A percentile compares a stretch with the other conserved stretches of the same genome.
Evolutionary conservation across 257 asterid species (phyloP).

Genomic region (Nicotiana sylvestris): DNA sequence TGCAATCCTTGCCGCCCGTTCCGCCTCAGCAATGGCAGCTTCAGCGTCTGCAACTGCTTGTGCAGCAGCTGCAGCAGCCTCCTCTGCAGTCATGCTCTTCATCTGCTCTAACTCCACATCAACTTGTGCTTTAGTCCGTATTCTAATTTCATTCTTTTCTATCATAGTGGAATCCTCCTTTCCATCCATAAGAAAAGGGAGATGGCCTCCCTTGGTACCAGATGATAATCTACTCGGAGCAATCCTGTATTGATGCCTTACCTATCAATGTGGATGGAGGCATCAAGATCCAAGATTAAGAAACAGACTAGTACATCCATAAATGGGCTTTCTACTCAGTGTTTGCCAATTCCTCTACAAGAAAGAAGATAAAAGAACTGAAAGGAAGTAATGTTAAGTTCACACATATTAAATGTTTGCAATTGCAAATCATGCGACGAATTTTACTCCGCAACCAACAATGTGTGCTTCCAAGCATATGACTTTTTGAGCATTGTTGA

Average conservation of each 20-base stretch:
- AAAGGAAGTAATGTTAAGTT: not conserved
- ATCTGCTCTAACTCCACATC: slow-evolving; percentile 15
- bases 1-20: slow-evolving; percentile 10
- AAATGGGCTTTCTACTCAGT: not conserved
- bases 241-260: slow-evolving; percentile 74
- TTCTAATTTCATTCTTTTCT: slow-evolving; percentile 29
- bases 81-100: slow-evolving; percentile 17
- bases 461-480: not conserved
- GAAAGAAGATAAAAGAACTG: not conserved
- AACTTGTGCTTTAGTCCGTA: slow-evolving; percentile 34
- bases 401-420: not conserved
- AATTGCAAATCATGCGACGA: not conserved
- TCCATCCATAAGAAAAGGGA: slow-evolving; percentile 26
- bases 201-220: slow-evolving; percentile 28
- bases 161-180: slow-evolving; percentile 19
- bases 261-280: slow-evolving; percentile 40
- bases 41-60: slow-evolving; percentile 14
- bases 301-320: not conserved
- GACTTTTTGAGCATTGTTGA: not conserved
- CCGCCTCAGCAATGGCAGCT: slow-evolving; percentile 10
- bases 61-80: slow-evolving; percentile 22
- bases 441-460: slow-evolving; percentile 4
- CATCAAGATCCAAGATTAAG: not conserved
- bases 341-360: not conserved
- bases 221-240: slow-evolving; percentile 52